These are phyloP conservation scores for Claviceps paspali DNA, from an alignment of 2,329 filamentous ascomycete species.

Conservation along the genomic window DNA sequence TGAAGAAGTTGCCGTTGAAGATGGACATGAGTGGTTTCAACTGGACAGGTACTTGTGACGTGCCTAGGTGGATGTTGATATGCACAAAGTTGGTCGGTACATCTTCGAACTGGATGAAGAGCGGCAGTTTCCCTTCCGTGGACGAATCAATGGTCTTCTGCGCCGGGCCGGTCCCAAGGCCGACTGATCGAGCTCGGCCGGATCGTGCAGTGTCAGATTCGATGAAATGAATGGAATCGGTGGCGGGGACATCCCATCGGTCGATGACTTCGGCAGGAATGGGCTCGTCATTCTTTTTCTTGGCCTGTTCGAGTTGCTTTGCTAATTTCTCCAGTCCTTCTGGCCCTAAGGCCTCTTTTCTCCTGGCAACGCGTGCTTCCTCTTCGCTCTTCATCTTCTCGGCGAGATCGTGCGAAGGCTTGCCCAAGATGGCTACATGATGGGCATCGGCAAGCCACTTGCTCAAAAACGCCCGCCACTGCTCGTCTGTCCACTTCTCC, in stretches of 20 bases:
- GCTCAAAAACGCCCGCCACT: conserved; percentile 72
- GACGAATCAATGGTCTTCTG: conserved; percentile 65
- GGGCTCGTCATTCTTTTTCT: conserved; percentile 73
- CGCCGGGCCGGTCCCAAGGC: conserved; percentile 48
- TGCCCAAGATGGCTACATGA: conserved; percentile 77
- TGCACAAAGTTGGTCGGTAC: conserved; percentile 88
- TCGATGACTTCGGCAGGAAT: conserved; percentile 75
- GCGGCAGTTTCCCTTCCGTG: conserved; percentile 41
- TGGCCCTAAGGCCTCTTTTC: conserved; percentile 66
- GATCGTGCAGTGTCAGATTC: conserved; percentile 71
- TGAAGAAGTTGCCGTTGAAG: conserved; percentile 89
- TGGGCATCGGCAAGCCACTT: conserved; percentile 76
- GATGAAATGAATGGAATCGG: conserved; percentile 91
- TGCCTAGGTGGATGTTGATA: conserved; percentile 67
- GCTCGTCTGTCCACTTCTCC: conserved; percentile 62
- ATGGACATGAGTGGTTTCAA: conserved; percentile 72
- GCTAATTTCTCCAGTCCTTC: conserved; percentile 64
- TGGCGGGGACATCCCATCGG: conserved; percentile 65
- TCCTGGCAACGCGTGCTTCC: conserved; percentile 58
- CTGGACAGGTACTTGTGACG: conserved; percentile 59
- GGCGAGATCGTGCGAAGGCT: conserved; percentile 67
- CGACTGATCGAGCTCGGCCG: conserved; percentile 59
- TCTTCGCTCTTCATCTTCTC: conserved; percentile 72
- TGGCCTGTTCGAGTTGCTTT: conserved; percentile 65
- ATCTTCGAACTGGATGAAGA: conserved; percentile 96